A percentile compares a stretch with the other conserved stretches of the same genome.
Evolutionary conservation across 192 early-diverging fungal species (phyloP).

Genomic region (Podila horticola): DNA sequence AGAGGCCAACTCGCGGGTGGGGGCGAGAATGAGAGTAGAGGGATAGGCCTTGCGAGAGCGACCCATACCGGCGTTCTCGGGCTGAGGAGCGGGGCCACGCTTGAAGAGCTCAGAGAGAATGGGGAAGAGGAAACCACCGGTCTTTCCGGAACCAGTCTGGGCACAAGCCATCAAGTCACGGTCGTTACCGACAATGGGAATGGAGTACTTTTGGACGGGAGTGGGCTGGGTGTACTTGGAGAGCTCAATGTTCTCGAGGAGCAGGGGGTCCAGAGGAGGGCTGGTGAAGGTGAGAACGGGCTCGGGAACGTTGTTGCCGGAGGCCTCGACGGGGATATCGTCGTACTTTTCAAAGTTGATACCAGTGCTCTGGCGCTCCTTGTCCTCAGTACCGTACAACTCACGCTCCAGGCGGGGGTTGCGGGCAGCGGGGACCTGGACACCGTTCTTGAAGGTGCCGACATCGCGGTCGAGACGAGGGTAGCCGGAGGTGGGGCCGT

Average conservation of each 20-base stretch:
- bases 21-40: conserved; percentile 86
- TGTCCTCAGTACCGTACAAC: conserved; percentile 82
- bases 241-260: conserved; percentile 90
- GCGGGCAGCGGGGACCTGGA: conserved; percentile 79
- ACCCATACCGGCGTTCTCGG: conserved; percentile 61
- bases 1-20: conserved; percentile 94
- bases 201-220: conserved; percentile 95
- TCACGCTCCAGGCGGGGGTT: conserved; percentile 84
- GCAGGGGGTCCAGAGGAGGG: conserved; percentile 83
- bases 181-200: conserved; percentile 79
- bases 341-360: conserved; percentile 99
- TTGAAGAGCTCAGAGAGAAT: conserved; percentile 93
- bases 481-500: conserved; percentile 52
- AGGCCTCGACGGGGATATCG: conserved; percentile 96
- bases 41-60: conserved; percentile 83
- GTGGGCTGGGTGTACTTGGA: conserved; percentile 91
- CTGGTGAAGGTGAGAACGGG: conserved; percentile 67
- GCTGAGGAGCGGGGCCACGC: conserved; percentile 72
- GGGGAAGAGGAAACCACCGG: conserved; percentile 97
- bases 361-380: conserved; percentile 84
- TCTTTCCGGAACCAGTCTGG: conserved; percentile 96
- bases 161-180: conserved; percentile 99
- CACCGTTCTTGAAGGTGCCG: conserved; percentile 67
- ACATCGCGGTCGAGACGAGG: conserved; percentile 55
- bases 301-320: conserved; percentile 74